Evolutionary conservation across 2,329 filamentous ascomycete species (phyloP), one percentile per base, ranked within the genome.

Genomic region (Cladosporium velox): DNA sequence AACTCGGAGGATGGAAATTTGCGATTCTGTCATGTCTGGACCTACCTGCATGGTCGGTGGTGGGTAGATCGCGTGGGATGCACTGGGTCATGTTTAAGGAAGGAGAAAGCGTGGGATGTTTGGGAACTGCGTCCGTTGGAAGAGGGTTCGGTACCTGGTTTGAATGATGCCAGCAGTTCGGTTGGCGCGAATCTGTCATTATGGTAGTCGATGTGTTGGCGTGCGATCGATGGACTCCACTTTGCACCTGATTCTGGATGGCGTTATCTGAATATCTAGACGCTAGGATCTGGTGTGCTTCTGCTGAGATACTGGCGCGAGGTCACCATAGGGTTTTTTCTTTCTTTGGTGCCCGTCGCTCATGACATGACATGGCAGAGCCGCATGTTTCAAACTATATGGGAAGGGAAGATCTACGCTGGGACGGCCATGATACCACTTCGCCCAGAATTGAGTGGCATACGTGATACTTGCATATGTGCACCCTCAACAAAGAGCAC

Each of bases 1-100:
- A 61, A 61, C 41, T 49, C 41, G 59, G 59, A 49, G 8, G 41
- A n/a, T 49, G 41, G 38, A n/a, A 61, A 35, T 51, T 41, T 12
- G 26, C 18, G 58, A 3, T 18, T 47, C 34, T 7, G 28, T 35
- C 12, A 44, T 21, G 59, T 41, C 38, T 61, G 26, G 59, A 49
- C 35, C 38, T 44, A 49, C 35, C 38, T 44, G 38, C 38, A 35
- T n/a, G 35, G 38, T 32, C 35, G 26, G 35, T 30, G 44, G 38
- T 32, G 24, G 26, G 35, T 30, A 30, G 41, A 61, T 51, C 38
- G 26, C 59, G 41, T 30, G 59, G 59, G 59, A 51, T 61, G 58
- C 6, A 41, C 35, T 11, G 41, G 21, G 38, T 14, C 6, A 44
- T 15, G 38, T 2, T 51, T 61, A 41, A 15, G 58, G 58, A 21